These are phyloP conservation scores for Simplicillium sp. DNA, from an alignment of 2,329 filamentous ascomycete genomes.

Conservation along the genomic window DNA sequence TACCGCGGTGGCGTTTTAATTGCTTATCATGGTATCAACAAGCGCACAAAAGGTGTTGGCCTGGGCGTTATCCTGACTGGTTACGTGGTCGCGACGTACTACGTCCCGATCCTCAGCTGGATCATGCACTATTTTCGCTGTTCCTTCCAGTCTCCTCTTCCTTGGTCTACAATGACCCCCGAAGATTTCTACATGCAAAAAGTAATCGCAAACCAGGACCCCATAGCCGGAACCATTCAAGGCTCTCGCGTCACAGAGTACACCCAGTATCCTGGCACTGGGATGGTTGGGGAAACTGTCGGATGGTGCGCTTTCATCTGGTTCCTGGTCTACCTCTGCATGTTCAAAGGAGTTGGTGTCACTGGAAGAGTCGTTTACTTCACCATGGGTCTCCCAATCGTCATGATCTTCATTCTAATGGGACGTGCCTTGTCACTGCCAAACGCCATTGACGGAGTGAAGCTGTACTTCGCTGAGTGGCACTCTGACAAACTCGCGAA, in stretches of 20 bases:
- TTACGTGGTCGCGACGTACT: slow-evolving; percentile 42
- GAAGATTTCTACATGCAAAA: slow-evolving; percentile 35
- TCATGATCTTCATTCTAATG: slow-evolving; percentile 42
- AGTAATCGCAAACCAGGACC: slow-evolving; percentile 31
- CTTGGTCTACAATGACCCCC: slow-evolving; percentile 32
- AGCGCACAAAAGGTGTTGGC: slow-evolving; percentile 39
- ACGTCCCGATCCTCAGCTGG: slow-evolving; percentile 43
- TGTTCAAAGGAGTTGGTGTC: slow-evolving; percentile 44
- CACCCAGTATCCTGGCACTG: slow-evolving; percentile 29
- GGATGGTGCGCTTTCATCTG: slow-evolving; percentile 46
- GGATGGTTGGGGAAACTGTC: slow-evolving; percentile 40
- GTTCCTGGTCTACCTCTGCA: slow-evolving; percentile 47
- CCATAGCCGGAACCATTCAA: slow-evolving; percentile 18
- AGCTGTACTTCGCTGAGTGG: slow-evolving; percentile 27
- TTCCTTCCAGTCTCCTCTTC: slow-evolving; percentile 40
- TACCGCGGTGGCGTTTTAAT: slow-evolving; percentile 42
- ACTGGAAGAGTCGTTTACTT: slow-evolving; percentile 46
- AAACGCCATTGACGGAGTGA: slow-evolving; percentile 39
- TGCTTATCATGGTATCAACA: slow-evolving; percentile 38
- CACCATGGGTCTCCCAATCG: slow-evolving; percentile 45
- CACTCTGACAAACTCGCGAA: slow-evolving; percentile 33
- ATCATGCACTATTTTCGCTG: slow-evolving; percentile 46
- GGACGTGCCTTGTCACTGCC: slow-evolving; percentile 38
- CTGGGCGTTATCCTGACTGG: slow-evolving; percentile 39
- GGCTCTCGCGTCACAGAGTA: slow-evolving; percentile 26